A percentile compares a stretch with the other conserved stretches of the same genome.
phyloP scores from a whole-genome alignment of 805 yeast genomes.

The Metschnikowia borealis region DNA sequence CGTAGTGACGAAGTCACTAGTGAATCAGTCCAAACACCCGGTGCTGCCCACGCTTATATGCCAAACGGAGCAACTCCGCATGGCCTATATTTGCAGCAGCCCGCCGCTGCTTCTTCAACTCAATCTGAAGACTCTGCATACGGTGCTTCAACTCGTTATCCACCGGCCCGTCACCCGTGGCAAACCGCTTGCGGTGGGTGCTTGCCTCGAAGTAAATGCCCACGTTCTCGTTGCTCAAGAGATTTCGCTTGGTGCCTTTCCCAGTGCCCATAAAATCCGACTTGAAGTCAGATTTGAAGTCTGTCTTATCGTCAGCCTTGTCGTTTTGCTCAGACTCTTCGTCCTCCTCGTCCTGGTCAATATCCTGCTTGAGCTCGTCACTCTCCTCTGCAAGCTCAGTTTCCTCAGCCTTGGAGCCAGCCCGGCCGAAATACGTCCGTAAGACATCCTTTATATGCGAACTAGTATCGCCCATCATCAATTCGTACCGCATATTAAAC shows the following conservation, averaged over 20 bases:
- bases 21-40: constrained; percentile 12
- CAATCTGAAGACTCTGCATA: constrained; percentile 13
- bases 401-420: not conserved
- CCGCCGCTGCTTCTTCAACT: constrained; percentile 9
- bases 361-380: constrained; percentile 20
- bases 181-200: constrained; percentile 11
- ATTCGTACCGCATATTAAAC: constrained; percentile 6
- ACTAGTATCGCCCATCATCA: not conserved
- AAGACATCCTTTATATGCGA: not conserved
- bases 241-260: constrained; percentile 12
- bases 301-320: constrained; percentile 4
- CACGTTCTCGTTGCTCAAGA: constrained; percentile 6
- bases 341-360: constrained; percentile 15
- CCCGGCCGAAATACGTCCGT: constrained; percentile 11
- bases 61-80: constrained; percentile 12
- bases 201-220: constrained; percentile 5
- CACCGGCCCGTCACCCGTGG: constrained; percentile 6
- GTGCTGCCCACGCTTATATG: constrained; percentile 8
- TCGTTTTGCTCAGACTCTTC: constrained; percentile 3
- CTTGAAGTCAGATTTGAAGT: not conserved
- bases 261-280: not conserved
- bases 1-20: too few species aligned
- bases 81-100: constrained; percentile 10
- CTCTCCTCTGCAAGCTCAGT: constrained; percentile 8
- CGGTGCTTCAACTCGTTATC: constrained; percentile 12